Evolutionary conservation across 2,329 filamentous ascomycete genomes (phyloP), one percentile per base, ranked within the genome.

Genomic region (Exophiala sideris): DNA sequence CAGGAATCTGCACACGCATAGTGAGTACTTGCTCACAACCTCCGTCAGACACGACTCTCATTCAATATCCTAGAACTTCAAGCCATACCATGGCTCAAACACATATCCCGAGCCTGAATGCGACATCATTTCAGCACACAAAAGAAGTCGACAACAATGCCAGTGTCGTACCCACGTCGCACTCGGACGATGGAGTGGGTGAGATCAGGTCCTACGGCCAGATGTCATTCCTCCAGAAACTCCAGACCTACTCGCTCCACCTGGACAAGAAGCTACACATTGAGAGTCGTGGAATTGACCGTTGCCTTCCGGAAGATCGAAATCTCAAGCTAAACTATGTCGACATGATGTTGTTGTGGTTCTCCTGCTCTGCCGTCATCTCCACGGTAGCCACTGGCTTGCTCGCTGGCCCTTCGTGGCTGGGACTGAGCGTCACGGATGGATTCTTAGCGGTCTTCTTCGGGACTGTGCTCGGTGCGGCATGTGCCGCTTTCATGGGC

Each of bases 271-370:
- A 52, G 44, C 36, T 52, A 14, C 50, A 52, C 44, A 52, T 52
- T 24, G 50, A 52, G 34, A 52, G 50, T 35, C 44, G 50, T 24
- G 50, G 50, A n/a, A 52, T 52, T n/a, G 42, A 52, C n/a, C 50
- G 48, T n/a, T 40, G 45, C 33, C 32, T 33, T 18, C 40, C 48
- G 8, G 29, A 12, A 11, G 40, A 51, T 24, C 48, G 48, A 32
- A 34, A 51, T 39, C 29, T 36, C 5, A 36, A 38, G 8, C 41
- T 51, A 18, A 55, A 45, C 36, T 50, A 50, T 36, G 18, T 50
- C 14, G 52, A 55, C 20, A 48, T 50, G 52, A 51, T 55, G 52
- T 51, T 55, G 18, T 44, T 48, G 14, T 50, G 52, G 48, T 51
- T 51, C 21, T 51, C 48, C 33, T 51, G 48, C 33, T 51, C 48